Base-by-base conservation (phyloP, 129 eudicot species). In the Glebionis coronaria region DNA sequence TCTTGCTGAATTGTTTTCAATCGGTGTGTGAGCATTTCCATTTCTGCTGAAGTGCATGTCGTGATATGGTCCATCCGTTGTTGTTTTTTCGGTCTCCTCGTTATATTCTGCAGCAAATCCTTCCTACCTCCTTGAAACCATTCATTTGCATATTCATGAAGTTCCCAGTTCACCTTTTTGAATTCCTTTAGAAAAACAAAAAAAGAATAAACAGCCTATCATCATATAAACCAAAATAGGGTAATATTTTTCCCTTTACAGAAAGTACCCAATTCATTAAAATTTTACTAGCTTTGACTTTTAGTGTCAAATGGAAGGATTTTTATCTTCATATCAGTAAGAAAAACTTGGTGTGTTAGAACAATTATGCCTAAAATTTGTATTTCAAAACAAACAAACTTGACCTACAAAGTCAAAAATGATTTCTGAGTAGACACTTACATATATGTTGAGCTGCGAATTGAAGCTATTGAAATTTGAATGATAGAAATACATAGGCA, bases 401-500 rank as follows among this genome's bases (percentile, higher is more conserved):
- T 40, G 72, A 68, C 45, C 58, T 25, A 2, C 15, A 35, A 45
- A 69, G 15, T 57, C 42, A 56, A 56, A 56, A 12, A 7, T 6
- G 25, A 58, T n/a, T n/a, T n/a, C 27, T 18, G 2, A 28, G 47
- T 44, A 3, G 19, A 50, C 40, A 72, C 70, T 52, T 72, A 62
- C 70, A 52, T 63, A 72, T 63, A 52, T 38, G 77, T 63, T 72
- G 46, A 63, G 70, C 54, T 72, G 77, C 0, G 77, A 61, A 40
- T 52, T 72, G 77, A 72, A 72, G 77, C 70, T 62, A 52, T 63
- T 42, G 28, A 72, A 72, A 52, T 72, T 72, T 21, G 54, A 0
- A 52, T 72, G 77, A 8, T 21, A 38, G 31, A 72, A 72, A 53
- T 72, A 72, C 56, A 63, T 72, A 3, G 77, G 77, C 53, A 72